phyloP scores from a whole-genome alignment of 2,329 filamentous ascomycete species.

The Pyrenochaeta sp. region DNA sequence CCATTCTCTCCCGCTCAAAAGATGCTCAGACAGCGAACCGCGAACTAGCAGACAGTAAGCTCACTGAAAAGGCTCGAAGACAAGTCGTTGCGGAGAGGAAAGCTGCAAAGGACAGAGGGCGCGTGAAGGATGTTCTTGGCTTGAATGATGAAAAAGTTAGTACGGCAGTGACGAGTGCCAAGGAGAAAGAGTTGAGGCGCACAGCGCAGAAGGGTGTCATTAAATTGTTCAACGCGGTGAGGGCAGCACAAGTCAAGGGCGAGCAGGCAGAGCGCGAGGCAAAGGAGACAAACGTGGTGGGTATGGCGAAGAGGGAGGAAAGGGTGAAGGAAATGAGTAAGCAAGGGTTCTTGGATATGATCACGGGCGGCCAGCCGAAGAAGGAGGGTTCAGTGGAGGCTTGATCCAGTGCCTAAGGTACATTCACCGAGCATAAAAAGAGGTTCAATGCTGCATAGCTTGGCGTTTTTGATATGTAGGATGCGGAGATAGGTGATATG shows the following conservation, averaged over 20 bases:
- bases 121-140: conserved; percentile 85
- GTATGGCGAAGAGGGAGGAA: conserved; percentile 81
- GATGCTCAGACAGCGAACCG: conserved; percentile 76
- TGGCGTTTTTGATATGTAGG: not conserved
- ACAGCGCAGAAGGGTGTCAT: conserved; percentile 93
- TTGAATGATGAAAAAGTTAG: conserved; percentile 60
- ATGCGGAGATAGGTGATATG: not conserved
- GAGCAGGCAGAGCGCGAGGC: conserved; percentile 76
- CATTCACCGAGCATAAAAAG: not conserved
- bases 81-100: conserved; percentile 84
- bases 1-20: conserved; percentile 86
- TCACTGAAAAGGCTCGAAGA: conserved; percentile 82
- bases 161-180: conserved; percentile 66
- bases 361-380: conserved; percentile 67
- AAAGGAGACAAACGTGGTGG: conserved; percentile 77
- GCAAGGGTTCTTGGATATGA: conserved; percentile 93
- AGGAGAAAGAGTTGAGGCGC: conserved; percentile 83
- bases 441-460: not conserved
- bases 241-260: conserved; percentile 89
- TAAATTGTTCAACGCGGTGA: conserved; percentile 94
- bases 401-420: not conserved
- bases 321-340: conserved; percentile 96
- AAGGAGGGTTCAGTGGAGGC: conserved; percentile 34
- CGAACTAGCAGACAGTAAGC: conserved; percentile 75
- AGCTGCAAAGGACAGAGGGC: conserved; percentile 81